Conservation (phyloP, 2,329 filamentous ascomycete genomes). For the Ascochyta pisi region DNA sequence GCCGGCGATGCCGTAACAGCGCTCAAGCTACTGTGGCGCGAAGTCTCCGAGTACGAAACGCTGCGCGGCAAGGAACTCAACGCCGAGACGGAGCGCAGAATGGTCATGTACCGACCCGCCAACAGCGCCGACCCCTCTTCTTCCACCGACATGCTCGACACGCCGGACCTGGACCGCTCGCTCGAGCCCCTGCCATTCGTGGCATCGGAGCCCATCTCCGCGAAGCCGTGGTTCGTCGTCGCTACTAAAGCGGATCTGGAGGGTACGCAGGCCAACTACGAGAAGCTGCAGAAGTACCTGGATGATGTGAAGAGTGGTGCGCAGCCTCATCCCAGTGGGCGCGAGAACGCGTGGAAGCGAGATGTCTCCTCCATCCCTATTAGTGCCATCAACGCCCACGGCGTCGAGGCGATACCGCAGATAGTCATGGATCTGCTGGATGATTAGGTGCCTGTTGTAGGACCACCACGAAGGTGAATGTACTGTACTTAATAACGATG, state of each 20-base stretch:
- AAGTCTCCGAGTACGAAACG: constrained; percentile 88
- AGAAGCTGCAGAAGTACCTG: constrained; percentile 73
- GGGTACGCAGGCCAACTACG: constrained; percentile 79
- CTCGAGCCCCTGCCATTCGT: constrained; percentile 54
- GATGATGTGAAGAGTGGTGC: constrained; percentile 67
- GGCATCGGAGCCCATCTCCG: constrained; percentile 74
- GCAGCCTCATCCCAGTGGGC: constrained; percentile 75
- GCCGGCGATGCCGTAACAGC: constrained; percentile 80
- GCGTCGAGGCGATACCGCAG: constrained; percentile 76
- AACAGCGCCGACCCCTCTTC: constrained; percentile 20
- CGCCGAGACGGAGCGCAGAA: constrained; percentile 68
- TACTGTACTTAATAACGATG: not conserved
- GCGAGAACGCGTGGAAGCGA: constrained; percentile 66
- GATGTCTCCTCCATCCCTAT: constrained; percentile 75
- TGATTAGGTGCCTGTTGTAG: constrained; percentile 21
- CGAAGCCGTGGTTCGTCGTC: constrained; percentile 95
- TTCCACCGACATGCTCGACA: constrained; percentile 28
- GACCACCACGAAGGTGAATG: not conserved
- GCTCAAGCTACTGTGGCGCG: constrained; percentile 83
- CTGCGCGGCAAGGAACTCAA: constrained; percentile 75
- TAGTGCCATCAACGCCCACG: constrained; percentile 87
- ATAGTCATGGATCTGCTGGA: constrained; percentile 72
- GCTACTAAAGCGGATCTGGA: constrained; percentile 90
- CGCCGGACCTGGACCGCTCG: constrained; percentile 32
- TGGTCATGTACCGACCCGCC: constrained; percentile 59